Percentiles rank a stretch among this genome's conserved stretches.
Evolutionary conservation across 441 rosid genomes (phyloP).

Genomic region (Adansonia rubrostipa): DNA sequence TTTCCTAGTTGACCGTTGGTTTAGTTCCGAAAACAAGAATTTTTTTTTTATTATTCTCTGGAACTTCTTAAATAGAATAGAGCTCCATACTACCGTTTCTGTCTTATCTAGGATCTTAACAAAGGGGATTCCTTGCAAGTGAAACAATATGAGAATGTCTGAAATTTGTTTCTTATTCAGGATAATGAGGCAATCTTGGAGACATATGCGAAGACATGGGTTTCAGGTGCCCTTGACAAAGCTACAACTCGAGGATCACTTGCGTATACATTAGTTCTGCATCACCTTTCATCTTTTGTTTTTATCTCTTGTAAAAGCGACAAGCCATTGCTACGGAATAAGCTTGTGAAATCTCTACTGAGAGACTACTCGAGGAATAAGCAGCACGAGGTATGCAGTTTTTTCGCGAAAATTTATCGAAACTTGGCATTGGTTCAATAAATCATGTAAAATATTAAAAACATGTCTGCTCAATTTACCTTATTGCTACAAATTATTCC

Average conservation of each 20-base stretch:
- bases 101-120: not conserved
- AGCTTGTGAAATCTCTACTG: slow-evolving; percentile 67
- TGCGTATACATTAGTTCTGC: slow-evolving; percentile 63
- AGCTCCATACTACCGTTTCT: not conserved
- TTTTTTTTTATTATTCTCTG: not conserved
- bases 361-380: slow-evolving; percentile 72
- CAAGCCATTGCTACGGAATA: slow-evolving; percentile 48
- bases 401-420: not conserved
- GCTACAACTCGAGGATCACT: slow-evolving; percentile 66
- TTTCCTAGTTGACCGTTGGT: not conserved
- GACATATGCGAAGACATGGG: slow-evolving; percentile 84
- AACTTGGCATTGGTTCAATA: not conserved
- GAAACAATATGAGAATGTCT: not conserved
- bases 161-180: slow-evolving; percentile 38
- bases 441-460: not conserved
- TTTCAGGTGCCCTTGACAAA: slow-evolving; percentile 76
- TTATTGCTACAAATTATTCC: not conserved
- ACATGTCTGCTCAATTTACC: not conserved
- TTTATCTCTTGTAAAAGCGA: slow-evolving; percentile 43
- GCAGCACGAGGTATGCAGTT: slow-evolving; percentile 61
- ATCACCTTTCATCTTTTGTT: slow-evolving; percentile 71
- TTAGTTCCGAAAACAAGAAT: not conserved
- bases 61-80: not conserved
- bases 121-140: not conserved
- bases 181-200: slow-evolving; percentile 72